Base-by-base conservation (phyloP, 768 basidiomycete species). In the Phaffia australis region DNA sequence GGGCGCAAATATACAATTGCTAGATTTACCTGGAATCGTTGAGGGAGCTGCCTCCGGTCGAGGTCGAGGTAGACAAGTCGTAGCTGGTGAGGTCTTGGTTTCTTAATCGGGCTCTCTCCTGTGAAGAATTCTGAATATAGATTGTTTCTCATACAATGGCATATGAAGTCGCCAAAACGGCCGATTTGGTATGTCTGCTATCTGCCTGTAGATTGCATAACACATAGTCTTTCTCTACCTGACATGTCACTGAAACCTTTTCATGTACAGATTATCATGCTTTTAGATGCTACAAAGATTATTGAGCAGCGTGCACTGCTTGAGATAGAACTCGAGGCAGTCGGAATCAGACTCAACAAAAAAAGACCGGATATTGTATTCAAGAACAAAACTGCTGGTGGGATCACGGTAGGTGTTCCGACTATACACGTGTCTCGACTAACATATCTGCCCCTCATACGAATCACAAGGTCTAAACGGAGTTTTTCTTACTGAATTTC, bases 1-100 rank as follows among this genome's bases (percentile, higher is more conserved):
- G 75, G 95, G 95, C 32, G 86, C 87, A 2, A 82, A 89, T 52
- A 92, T 98, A 65, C 95, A 99, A 75, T 81, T 97, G 54, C 82
- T 97, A 19, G 93, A 97, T 83, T 79, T 97, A 42, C 93, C 93
- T 1, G 93, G 93, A 76, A 97, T 97, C 71, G 90, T 97, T 9
- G 89, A 92, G 77, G 89, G 89, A 18, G 89, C 89, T 23, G 88
- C 87, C 72, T 86, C 49, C 14, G 87, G 88, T 69, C 83, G 92
- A 70, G 93, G 94, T 15, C 83, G 94, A 71, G 94, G 94, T 35
- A 84, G 94, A 71, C 94, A 99, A 77, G 94, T 99, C 47, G 93
- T 99, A 19, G 86, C 93, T 42, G 35, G 35, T 42, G 11, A 42
- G 35, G 35, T 42, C 11, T 42, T 5, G 23, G 95, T 25, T 32